Evolutionary conservation across 139 green algal genomes (phyloP).

Genomic region (Coccomyxa sp.): DNA sequence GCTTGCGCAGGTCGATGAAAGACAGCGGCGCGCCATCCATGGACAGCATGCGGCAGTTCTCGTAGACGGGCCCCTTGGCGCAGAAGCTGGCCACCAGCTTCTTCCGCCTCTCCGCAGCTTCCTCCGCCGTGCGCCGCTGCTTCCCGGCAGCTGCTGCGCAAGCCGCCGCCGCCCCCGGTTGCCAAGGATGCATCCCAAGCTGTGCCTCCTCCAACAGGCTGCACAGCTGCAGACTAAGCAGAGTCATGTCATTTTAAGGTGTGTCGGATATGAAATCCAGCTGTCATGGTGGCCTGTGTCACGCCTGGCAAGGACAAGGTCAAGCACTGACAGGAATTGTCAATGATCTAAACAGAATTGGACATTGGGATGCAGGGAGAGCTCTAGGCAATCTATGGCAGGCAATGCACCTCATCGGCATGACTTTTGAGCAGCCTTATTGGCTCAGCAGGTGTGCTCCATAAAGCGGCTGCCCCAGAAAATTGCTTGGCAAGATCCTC

Average conservation of each 20-base stretch:
- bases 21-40: constrained; percentile 66
- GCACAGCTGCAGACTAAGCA: constrained; percentile 1
- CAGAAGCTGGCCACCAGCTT: constrained; percentile 44
- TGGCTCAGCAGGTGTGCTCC: too few species aligned
- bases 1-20: constrained; percentile 48
- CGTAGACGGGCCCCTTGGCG: constrained; percentile 65
- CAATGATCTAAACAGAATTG: too few species aligned
- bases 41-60: constrained; percentile 76
- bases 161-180: background rate
- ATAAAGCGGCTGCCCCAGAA: too few species aligned
- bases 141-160: background rate
- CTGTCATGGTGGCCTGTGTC: too few species aligned
- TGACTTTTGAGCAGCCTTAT: too few species aligned
- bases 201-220: background rate
- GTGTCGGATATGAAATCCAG: too few species aligned
- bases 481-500: too few species aligned
- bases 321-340: too few species aligned
- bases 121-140: background rate
- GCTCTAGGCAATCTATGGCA: too few species aligned
- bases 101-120: constrained; percentile 1
- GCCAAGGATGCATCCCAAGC: background rate
- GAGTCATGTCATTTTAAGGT: background rate
- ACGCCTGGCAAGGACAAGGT: too few species aligned
- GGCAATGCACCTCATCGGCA: too few species aligned
- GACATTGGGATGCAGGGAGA: too few species aligned